Percentiles rank a stretch among this genome's conserved stretches.
Evolutionary conservation across 441 rosid species (phyloP).

Genomic region (Erodium moschatum): DNA sequence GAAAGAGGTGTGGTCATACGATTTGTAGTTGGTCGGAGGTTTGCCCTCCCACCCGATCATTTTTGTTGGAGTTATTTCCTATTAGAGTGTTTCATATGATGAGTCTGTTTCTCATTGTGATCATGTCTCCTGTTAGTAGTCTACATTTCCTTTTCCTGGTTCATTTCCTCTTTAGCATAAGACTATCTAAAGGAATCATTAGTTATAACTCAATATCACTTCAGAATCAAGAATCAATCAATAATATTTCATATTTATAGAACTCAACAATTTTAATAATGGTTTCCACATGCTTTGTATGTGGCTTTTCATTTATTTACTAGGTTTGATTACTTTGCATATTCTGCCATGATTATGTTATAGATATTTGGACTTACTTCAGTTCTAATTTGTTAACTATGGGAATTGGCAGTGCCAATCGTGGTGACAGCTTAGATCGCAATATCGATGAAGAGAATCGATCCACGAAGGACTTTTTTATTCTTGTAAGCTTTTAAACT

Average conservation of each 20-base stretch:
- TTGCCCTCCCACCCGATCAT: constrained; percentile 27
- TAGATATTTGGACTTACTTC: constrained; percentile 13
- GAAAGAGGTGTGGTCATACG: constrained; percentile 84
- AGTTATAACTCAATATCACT: too few relatives aligned
- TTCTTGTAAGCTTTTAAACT: constrained; percentile 53
- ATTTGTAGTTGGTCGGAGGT: constrained; percentile 93
- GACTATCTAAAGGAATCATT: too few relatives aligned
- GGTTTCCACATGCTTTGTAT: constrained; percentile 3
- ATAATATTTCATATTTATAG: too few relatives aligned
- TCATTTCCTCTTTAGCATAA: too few relatives aligned
- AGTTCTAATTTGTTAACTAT: constrained; percentile 20
- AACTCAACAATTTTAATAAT: background rate
- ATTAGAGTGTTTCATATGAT: too few relatives aligned
- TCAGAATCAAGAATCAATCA: too few relatives aligned
- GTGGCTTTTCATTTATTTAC: constrained; percentile 15
- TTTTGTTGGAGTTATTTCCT: background rate
- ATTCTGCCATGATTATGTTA: constrained; percentile 1
- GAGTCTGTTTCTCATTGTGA: too few relatives aligned
- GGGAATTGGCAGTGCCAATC: constrained; percentile 60
- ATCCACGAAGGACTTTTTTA: constrained; percentile 63
- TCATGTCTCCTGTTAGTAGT: too few relatives aligned
- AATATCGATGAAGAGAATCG: constrained; percentile 61
- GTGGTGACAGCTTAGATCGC: constrained; percentile 90
- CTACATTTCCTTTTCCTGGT: too few relatives aligned
- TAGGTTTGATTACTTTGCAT: constrained; percentile 5